A percentile compares a stretch with the other conserved stretches of the same genome.
These are phyloP conservation scores for Hypoxylon sp. DNA, from an alignment of 2,329 filamentous ascomycete species.

Conservation along the genomic window DNA sequence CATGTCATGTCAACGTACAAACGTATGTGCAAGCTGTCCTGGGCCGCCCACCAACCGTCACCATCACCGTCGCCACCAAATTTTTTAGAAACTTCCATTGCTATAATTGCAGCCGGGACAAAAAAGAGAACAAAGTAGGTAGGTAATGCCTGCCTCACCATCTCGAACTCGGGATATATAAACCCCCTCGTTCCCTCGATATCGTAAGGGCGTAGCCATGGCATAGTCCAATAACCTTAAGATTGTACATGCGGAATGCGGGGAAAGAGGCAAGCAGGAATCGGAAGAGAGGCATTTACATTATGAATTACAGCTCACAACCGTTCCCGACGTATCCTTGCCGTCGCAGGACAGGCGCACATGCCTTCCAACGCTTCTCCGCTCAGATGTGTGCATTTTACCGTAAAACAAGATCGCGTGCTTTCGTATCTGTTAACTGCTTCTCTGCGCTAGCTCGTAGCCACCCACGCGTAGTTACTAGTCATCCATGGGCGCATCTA, in stretches of 20 bases:
- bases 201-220: constrained; percentile 13
- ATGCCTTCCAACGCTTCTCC: not conserved
- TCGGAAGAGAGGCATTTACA: constrained; percentile 24
- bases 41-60: not conserved
- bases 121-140: not conserved
- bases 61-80: not conserved
- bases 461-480: constrained; percentile 53
- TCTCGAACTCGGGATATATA: constrained; percentile 9
- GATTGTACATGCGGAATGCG: constrained; percentile 5
- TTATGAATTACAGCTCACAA: constrained; percentile 33
- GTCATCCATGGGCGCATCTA: constrained; percentile 68
- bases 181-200: not conserved
- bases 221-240: constrained; percentile 13
- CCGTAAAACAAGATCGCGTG: not conserved
- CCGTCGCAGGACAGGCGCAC: not conserved
- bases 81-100: constrained; percentile 14
- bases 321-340: not conserved
- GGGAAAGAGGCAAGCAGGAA: not conserved
- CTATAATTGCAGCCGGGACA: not conserved
- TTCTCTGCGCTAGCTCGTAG: constrained; percentile 5
- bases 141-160: not conserved
- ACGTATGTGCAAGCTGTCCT: constrained; percentile 15
- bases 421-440: not conserved
- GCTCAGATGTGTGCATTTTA: not conserved
- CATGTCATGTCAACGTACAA: constrained; percentile 31